phyloP scores from a whole-genome alignment of 1,139 yeast genomes.

The Candida pseudoviswanathii region DNA sequence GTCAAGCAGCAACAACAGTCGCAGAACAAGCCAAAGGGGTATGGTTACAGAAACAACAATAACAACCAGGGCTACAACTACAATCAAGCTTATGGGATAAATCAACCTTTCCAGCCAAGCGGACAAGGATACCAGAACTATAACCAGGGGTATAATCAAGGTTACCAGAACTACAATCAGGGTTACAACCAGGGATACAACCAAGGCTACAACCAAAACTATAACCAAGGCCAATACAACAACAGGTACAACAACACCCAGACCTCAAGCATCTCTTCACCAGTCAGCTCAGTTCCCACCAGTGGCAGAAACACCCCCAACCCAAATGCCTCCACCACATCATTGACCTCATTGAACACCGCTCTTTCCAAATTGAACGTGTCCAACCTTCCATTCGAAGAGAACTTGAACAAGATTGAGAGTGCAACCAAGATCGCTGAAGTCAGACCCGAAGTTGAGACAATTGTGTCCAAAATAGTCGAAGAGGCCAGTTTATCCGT shows the following conservation, averaged over 20 bases:
- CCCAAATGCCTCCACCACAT: conserved; percentile 58
- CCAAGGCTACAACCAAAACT: conserved; percentile 14
- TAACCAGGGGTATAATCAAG: conserved; percentile 2
- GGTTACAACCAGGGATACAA: conserved; percentile 15
- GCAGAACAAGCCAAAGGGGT: conserved; percentile 26
- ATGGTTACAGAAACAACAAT: conserved; percentile 23
- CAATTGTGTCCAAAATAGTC: conserved; percentile 51
- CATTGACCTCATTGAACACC: conserved; percentile 69
- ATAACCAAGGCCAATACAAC: conserved; percentile 15
- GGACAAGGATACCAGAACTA: conserved; percentile 8
- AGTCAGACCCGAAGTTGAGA: conserved; percentile 61
- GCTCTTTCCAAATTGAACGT: conserved; percentile 64
- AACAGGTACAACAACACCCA: conserved; percentile 12
- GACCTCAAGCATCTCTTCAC: conserved; percentile 24
- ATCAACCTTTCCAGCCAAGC: conserved; percentile 9
- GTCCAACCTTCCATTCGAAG: conserved; percentile 68
- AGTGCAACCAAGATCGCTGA: conserved; percentile 63
- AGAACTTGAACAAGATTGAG: conserved; percentile 56
- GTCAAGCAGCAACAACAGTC: conserved; percentile 28
- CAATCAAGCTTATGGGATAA: conserved; percentile 5
- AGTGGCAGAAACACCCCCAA: conserved; percentile 45
- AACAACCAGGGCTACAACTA: conserved; percentile 2
- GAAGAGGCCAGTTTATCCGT: conserved; percentile 48
- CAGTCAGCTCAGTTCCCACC: conserved; percentile 39
- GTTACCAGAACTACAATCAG: conserved; percentile 10